These are phyloP conservation scores for Fagus crenata DNA, from an alignment of 306 rosid species.

Conservation along the genomic window DNA sequence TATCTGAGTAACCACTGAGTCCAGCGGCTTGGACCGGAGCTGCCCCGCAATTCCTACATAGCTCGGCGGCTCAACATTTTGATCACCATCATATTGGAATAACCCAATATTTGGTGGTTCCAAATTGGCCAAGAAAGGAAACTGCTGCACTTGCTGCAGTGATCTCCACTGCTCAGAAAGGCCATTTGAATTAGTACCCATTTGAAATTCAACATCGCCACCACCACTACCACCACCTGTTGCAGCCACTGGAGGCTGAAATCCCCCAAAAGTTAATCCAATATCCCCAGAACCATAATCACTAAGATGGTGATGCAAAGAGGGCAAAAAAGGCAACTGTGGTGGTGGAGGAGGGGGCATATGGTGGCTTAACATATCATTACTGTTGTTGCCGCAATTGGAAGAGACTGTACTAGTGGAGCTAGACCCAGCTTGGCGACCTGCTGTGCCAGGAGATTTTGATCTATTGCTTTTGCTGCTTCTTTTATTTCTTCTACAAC, in stretches of 20 bases:
- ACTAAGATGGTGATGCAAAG: conserved; percentile 45
- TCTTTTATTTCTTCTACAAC: conserved; percentile 76
- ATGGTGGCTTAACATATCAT: conserved; percentile 38
- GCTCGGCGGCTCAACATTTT: conserved; percentile 32
- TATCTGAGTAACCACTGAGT: conserved; percentile 35
- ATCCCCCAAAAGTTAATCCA: conserved; percentile 47
- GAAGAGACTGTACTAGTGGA: conserved; percentile 51
- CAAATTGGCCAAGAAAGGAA: conserved; percentile 59
- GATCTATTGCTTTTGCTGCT: conserved; percentile 51
- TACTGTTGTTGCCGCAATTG: conserved; percentile 36
- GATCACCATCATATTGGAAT: conserved; percentile 44
- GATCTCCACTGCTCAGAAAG: conserved; percentile 60
- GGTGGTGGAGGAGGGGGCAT: conserved; percentile 36
- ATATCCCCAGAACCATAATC: conserved; percentile 41
- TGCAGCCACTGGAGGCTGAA: conserved; percentile 31
- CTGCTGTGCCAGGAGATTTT: conserved; percentile 43
- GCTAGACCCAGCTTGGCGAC: conserved; percentile 39
- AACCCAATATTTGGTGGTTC: conserved; percentile 51
- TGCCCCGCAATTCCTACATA: conserved; percentile 32
- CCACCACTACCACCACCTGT: conserved; percentile 33
- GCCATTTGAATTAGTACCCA: conserved; percentile 34
- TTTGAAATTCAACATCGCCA: conserved; percentile 42
- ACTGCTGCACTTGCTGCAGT: conserved; percentile 46
- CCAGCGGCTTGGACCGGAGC: conserved; percentile 49
- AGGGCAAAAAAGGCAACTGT: conserved; percentile 56